A percentile compares a stretch with the other conserved stretches of the same genome.
These are phyloP conservation scores for Solanum tacnaense DNA, from an alignment of 257 asterid genomes.

Conservation along the genomic window DNA sequence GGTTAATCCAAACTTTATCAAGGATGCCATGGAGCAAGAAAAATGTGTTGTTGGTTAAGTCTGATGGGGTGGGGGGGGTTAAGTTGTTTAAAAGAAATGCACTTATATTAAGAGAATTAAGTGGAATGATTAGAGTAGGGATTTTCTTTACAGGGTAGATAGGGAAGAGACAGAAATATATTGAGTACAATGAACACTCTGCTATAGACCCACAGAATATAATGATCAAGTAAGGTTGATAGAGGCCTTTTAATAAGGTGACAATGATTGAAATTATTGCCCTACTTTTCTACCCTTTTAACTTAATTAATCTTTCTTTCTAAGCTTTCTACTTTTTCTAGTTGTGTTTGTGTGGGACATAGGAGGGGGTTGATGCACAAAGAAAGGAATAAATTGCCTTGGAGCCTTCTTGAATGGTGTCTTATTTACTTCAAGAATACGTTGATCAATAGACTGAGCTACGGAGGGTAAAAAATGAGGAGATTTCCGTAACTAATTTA, in stretches of 20 bases:
- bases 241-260: not conserved
- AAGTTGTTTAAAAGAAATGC: not conserved
- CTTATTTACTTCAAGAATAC: too few species aligned
- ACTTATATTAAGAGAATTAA: not conserved
- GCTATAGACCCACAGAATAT: not conserved
- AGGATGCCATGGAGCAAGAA: conserved; percentile 18
- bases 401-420: too few species aligned
- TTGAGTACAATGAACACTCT: not conserved
- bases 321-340: not conserved
- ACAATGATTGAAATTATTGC: not conserved
- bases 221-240: not conserved
- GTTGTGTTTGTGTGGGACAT: not conserved
- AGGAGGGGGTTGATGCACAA: not conserved
- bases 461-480: not conserved
- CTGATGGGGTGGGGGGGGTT: not conserved
- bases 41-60: not conserved
- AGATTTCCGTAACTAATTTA: too few species aligned
- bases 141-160: conserved; percentile 1
- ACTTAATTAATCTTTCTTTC: not conserved
- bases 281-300: not conserved
- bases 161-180: not conserved
- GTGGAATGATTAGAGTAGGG: not conserved
- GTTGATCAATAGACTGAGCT: too few species aligned
- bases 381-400: too few species aligned
- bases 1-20: conserved; percentile 20